Conservation (phyloP, 106 monocot species). For the Dendrobium huoshanense region DNA sequence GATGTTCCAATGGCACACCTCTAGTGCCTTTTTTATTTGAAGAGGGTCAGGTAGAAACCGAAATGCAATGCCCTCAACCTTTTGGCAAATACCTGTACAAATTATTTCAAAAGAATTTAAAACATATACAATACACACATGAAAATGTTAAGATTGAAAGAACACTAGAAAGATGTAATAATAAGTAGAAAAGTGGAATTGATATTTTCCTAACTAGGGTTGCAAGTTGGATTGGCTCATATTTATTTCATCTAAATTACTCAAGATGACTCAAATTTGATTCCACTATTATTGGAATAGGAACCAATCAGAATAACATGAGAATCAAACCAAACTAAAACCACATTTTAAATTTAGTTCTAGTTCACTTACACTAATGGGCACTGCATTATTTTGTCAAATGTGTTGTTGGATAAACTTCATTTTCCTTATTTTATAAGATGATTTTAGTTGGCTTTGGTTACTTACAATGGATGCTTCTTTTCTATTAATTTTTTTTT, state of each 20-base stretch:
- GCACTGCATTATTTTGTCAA: background rate
- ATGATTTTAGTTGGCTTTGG: no score
- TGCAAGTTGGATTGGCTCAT: background rate
- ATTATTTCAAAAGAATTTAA: background rate
- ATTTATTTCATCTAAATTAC: background rate
- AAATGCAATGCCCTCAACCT: conserved; percentile 98
- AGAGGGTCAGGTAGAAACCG: conserved; percentile 97
- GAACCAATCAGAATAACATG: background rate
- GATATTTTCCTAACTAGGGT: background rate
- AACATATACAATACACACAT: background rate
- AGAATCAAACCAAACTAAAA: background rate
- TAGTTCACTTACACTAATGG: background rate
- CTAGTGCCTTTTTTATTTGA: conserved; percentile 88
- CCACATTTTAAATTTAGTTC: background rate
- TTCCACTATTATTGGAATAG: background rate
- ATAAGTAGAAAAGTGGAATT: background rate
- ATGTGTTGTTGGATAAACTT: no score
- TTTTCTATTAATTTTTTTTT: no score
- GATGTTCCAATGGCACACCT: conserved; percentile 34
- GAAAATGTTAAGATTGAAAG: background rate
- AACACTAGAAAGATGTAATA: background rate
- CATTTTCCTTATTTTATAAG: no score
- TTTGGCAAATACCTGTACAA: conserved; percentile 90
- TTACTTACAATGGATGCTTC: no score
- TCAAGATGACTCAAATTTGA: background rate